Evolutionary conservation across 371 early-diverging fungal genomes (phyloP), one percentile per base, ranked within the genome.

Genomic region (Mucor saturninus): DNA sequence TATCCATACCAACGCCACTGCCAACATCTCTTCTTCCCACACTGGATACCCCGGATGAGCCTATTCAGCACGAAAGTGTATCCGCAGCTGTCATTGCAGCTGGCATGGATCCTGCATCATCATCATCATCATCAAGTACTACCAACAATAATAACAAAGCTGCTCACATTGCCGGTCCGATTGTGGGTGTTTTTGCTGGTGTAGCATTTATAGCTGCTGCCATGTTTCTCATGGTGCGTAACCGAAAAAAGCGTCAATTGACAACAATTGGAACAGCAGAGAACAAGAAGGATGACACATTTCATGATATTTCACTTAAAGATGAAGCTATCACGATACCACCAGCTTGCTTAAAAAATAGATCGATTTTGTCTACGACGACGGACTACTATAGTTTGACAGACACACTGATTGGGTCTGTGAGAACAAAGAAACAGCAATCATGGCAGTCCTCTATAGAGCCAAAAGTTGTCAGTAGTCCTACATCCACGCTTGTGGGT

Each of bases 181-280:
- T 60, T 13, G 35, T 68, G 13, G 52, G 69, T 10, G 32, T 64
- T 5, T 52, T 64, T 56, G 61, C 59, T 15, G 69, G 64, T 37
- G 48, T 64, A 46, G 64, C 56, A 30, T 31, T 68, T 4, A 48
- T 64, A 13, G 64, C 59, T 32, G 53, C 57, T 30, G 64, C 58
- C 7, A 60, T 68, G 61, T 60, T 68, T 52, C 39, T 56, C 10
- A 28, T 60, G 4, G 52, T 45, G 10, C 53, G 61, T 10, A 60
- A 64, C n/a, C 59, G 50, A 52, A 68, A 56, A 28, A 49, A 59
- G 29, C 30, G 37, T 37, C 32, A 38, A 28, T 14, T 15, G 31
- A 32, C 31, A 39, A 52, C 14, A 40, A 40, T 15, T 4, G 35
- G 21, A 6, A 10, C 38, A 9, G 50, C 56, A 28, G 21, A 38